phyloP scores from a whole-genome alignment of 495 filamentous ascomycete genomes.

The Talaromyces ruber region DNA sequence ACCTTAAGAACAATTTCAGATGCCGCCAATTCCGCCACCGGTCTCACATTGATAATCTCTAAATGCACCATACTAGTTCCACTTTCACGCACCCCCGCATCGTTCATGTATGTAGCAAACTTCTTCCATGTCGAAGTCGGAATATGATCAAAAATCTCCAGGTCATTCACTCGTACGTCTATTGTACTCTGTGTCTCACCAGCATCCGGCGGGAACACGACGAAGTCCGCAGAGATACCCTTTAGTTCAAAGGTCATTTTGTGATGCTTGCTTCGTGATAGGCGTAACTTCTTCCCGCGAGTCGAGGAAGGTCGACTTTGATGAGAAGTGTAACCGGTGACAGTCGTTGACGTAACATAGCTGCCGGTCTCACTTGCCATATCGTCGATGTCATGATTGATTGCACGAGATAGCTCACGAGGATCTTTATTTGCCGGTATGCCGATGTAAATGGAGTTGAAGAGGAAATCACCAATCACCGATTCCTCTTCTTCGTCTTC shows the following conservation, averaged over 20 bases:
- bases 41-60: conserved; percentile 79
- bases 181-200: conserved; percentile 81
- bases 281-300: conserved; percentile 53
- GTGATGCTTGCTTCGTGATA: conserved; percentile 80
- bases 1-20: conserved; percentile 85
- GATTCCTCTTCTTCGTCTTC: conserved; percentile 63
- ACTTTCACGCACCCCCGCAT: conserved; percentile 75
- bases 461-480: conserved; percentile 88
- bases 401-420: conserved; percentile 65
- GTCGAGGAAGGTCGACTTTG: conserved; percentile 35
- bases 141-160: conserved; percentile 91
- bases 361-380: conserved; percentile 81
- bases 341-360: conserved; percentile 61
- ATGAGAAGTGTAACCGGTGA: conserved; percentile 50
- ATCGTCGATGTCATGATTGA: conserved; percentile 84
- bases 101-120: conserved; percentile 87
- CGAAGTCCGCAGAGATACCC: conserved; percentile 74
- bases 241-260: conserved; percentile 94
- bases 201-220: conserved; percentile 69
- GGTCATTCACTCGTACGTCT: conserved; percentile 69
- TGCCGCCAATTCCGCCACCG: conserved; percentile 72
- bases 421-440: conserved; percentile 82
- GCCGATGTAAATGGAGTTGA: conserved; percentile 98
- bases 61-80: conserved; percentile 83
- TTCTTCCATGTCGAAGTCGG: conserved; percentile 98